phyloP scores from a whole-genome alignment of 2,329 filamentous ascomycete species.

The Zymoseptoria pseudotritici region DNA sequence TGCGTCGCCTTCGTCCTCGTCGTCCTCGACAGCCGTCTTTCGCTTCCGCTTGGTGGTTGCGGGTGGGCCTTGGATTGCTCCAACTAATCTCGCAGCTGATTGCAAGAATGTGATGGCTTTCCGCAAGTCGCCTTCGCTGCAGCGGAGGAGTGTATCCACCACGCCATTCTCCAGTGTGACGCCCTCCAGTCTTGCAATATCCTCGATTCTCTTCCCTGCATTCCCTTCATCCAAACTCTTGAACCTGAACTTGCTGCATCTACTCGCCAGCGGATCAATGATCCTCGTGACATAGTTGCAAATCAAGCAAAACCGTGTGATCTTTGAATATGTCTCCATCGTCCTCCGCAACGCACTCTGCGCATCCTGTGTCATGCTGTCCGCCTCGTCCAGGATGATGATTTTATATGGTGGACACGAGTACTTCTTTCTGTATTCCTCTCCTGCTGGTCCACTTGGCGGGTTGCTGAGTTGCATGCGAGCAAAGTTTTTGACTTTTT shows the following conservation, averaged over 20 bases:
- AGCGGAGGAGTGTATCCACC: constrained; percentile 73
- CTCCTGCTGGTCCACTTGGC: constrained; percentile 55
- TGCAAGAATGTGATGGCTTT: constrained; percentile 96
- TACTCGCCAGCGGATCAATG: constrained; percentile 86
- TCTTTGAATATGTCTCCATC: constrained; percentile 97
- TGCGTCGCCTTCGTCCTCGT: constrained; percentile 50
- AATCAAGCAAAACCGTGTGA: constrained; percentile 93
- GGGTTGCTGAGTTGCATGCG: constrained; percentile 87
- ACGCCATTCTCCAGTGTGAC: constrained; percentile 72
- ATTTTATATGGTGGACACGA: constrained; percentile 98
- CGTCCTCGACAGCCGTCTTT: constrained; percentile 51
- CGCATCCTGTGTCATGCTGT: constrained; percentile 98
- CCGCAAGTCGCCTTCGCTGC: constrained; percentile 87
- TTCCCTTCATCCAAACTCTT: constrained; percentile 88
- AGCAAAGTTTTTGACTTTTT: constrained; percentile 98
- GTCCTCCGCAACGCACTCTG: constrained; percentile 87
- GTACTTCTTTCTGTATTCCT: constrained; percentile 56
- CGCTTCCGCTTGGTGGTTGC: constrained; percentile 32
- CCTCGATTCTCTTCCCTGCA: constrained; percentile 67
- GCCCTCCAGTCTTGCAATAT: constrained; percentile 74
- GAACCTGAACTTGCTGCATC: constrained; percentile 96
- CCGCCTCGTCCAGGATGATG: constrained; percentile 94
- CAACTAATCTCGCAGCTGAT: constrained; percentile 82
- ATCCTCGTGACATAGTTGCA: constrained; percentile 99
- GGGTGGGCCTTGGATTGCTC: constrained; percentile 42